phyloP scores from a whole-genome alignment of 73 alveolate genomes.

The Paramecium bursaria region DNA sequence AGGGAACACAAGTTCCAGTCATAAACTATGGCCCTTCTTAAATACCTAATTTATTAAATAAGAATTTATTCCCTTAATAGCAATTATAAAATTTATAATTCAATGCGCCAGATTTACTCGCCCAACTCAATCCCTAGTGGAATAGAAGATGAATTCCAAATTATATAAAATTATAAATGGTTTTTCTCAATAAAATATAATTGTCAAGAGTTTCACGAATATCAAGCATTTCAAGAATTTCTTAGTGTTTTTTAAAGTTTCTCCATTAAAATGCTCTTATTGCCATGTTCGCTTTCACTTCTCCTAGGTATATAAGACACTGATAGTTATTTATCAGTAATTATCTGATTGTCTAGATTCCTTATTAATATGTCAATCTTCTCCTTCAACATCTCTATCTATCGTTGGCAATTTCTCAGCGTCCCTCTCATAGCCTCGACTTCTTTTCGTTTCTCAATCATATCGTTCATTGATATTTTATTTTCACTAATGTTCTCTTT shows the following conservation, averaged over 20 bases:
- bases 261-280: too few relatives aligned
- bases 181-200: too few relatives aligned
- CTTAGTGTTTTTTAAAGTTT: too few relatives aligned
- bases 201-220: too few relatives aligned
- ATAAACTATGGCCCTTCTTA: background rate
- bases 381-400: slow-evolving; percentile 42
- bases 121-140: too few relatives aligned
- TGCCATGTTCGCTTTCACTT: too few relatives aligned
- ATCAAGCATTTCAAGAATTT: too few relatives aligned
- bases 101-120: too few relatives aligned
- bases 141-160: too few relatives aligned
- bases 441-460: slow-evolving; percentile 55
- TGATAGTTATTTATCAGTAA: slow-evolving; percentile 30
- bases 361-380: slow-evolving; percentile 39
- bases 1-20: slow-evolving; percentile 72
- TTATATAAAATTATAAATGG: too few relatives aligned
- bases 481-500: slow-evolving; percentile 20
- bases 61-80: background rate
- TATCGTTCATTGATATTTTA: slow-evolving; percentile 50
- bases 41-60: background rate
- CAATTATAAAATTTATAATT: too few relatives aligned
- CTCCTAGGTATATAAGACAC: slow-evolving; percentile 26
- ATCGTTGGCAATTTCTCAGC: slow-evolving; percentile 20
- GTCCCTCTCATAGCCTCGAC: slow-evolving; percentile 20
- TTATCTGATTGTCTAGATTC: slow-evolving; percentile 28